Conservation (phyloP, 2,329 filamentous ascomycete genomes). For the Calycina marina region DNA sequence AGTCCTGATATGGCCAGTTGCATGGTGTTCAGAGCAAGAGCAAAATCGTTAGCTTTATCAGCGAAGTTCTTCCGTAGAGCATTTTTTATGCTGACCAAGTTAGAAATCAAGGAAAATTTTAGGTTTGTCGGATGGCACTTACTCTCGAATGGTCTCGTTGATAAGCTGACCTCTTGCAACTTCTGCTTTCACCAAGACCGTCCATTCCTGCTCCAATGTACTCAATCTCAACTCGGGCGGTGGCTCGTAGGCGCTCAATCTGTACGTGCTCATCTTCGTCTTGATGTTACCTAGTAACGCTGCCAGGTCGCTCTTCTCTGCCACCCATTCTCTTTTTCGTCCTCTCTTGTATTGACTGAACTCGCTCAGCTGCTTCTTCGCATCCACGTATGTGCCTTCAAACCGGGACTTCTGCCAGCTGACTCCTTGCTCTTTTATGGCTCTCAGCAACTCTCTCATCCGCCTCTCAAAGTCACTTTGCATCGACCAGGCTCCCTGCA, state of each 20-base stretch:
- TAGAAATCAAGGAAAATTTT: slow-evolving; percentile 13
- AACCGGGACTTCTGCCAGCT: slow-evolving; percentile 71
- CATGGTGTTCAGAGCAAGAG: slow-evolving; percentile 85
- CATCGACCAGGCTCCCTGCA: slow-evolving; percentile 99
- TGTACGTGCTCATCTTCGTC: slow-evolving; percentile 92
- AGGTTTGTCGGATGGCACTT: slow-evolving; percentile 25
- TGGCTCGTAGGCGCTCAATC: slow-evolving; percentile 79
- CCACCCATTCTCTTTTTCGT: slow-evolving; percentile 89
- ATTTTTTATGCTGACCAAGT: slow-evolving; percentile 68
- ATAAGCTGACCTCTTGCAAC: slow-evolving; percentile 83
- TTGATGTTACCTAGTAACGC: slow-evolving; percentile 95
- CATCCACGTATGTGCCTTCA: slow-evolving; percentile 82
- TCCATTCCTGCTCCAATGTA: slow-evolving; percentile 72
- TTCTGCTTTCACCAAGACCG: slow-evolving; percentile 64
- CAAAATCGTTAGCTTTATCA: slow-evolving; percentile 97
- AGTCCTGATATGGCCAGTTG: slow-evolving; percentile 91
- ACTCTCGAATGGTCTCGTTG: slow-evolving; percentile 96
- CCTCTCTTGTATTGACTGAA: slow-evolving; percentile 86
- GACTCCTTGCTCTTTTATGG: slow-evolving; percentile 58
- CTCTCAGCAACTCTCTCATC: slow-evolving; percentile 67
- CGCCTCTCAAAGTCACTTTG: slow-evolving; percentile 88
- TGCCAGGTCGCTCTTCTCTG: slow-evolving; percentile 90
- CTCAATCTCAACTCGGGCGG: slow-evolving; percentile 72
- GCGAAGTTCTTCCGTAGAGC: slow-evolving; percentile 82
- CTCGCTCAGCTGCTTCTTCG: slow-evolving; percentile 68